These are phyloP conservation scores for Saxophila tyrrhenica DNA, from an alignment of 495 filamentous ascomycete species.

Conservation along the genomic window DNA sequence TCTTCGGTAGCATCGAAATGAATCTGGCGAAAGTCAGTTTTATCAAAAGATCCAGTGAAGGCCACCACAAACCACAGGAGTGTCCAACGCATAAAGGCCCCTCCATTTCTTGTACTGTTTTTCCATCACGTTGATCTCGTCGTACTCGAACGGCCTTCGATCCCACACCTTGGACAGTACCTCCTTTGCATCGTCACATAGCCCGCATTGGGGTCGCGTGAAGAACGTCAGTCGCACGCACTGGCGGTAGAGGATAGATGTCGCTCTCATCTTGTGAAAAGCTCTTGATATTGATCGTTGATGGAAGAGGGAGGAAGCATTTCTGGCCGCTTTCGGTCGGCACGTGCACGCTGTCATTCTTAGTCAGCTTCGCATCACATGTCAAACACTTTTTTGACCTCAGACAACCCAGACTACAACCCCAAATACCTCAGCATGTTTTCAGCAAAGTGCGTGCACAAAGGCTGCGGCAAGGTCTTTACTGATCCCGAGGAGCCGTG, in stretches of 20 bases:
- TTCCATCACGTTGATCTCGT: constrained; percentile 69
- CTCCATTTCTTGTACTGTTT: constrained; percentile 57
- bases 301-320: not conserved
- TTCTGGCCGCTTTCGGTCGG: not conserved
- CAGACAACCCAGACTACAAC: constrained; percentile 39
- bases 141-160: constrained; percentile 56
- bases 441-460: constrained; percentile 79
- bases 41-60: not conserved
- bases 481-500: constrained; percentile 76
- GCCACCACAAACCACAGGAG: constrained; percentile 51
- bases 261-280: constrained; percentile 19
- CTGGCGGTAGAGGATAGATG: constrained; percentile 28
- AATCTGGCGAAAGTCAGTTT: constrained; percentile 39
- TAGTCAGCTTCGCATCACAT: too few species aligned
- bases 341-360: too few species aligned
- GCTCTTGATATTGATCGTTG: not conserved
- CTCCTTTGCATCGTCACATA: constrained; percentile 66
- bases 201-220: constrained; percentile 63
- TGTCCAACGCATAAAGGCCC: constrained; percentile 79
- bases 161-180: constrained; percentile 62
- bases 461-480: constrained; percentile 85
- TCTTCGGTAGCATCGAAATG: constrained; percentile 40
- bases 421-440: constrained; percentile 19
- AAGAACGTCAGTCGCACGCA: constrained; percentile 69
- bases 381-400: not conserved